Evolutionary conservation across 176 grass and related monocot genomes (phyloP).

Genomic region (Paspalum notatum): DNA sequence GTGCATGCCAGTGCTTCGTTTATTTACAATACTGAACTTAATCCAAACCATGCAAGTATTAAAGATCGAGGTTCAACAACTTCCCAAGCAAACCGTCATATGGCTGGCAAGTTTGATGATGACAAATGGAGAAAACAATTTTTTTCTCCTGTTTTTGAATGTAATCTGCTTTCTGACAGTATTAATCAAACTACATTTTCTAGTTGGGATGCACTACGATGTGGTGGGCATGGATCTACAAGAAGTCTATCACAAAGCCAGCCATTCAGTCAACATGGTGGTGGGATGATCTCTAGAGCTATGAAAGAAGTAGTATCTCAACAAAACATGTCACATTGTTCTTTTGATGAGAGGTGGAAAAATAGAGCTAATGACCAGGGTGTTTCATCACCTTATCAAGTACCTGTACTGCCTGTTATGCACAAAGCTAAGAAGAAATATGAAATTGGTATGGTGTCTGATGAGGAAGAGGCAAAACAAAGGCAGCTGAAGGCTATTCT

Average conservation of each 20-base stretch:
- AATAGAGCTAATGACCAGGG: conserved; percentile 45
- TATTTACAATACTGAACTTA: conserved; percentile 42
- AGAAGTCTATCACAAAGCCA: conserved; percentile 50
- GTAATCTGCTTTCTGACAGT: conserved; percentile 45
- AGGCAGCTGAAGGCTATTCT: conserved; percentile 82
- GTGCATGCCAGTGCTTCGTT: conserved; percentile 7
- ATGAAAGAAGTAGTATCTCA: conserved; percentile 49
- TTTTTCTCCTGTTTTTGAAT: conserved; percentile 43
- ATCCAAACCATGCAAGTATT: conserved; percentile 47
- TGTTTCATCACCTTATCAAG: conserved; percentile 57
- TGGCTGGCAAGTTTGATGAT: conserved; percentile 46
- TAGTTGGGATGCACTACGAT: conserved; percentile 51
- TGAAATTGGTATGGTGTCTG: conserved; percentile 73
- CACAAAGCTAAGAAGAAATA: conserved; percentile 86
- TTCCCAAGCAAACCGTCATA: conserved; percentile 34
- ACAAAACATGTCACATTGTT: conserved; percentile 46
- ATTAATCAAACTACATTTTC: conserved; percentile 29
- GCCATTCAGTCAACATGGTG: conserved; percentile 47
- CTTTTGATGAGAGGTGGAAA: conserved; percentile 68
- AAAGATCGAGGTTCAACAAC: conserved; percentile 45
- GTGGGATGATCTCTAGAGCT: conserved; percentile 67
- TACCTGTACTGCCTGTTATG: conserved; percentile 55
- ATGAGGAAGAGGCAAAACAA: conserved; percentile 77
- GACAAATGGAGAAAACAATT: conserved; percentile 62
- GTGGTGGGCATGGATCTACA: conserved; percentile 48